Evolutionary conservation across 495 filamentous ascomycete genomes (phyloP).

Genomic region (Penicillium antarcticum): DNA sequence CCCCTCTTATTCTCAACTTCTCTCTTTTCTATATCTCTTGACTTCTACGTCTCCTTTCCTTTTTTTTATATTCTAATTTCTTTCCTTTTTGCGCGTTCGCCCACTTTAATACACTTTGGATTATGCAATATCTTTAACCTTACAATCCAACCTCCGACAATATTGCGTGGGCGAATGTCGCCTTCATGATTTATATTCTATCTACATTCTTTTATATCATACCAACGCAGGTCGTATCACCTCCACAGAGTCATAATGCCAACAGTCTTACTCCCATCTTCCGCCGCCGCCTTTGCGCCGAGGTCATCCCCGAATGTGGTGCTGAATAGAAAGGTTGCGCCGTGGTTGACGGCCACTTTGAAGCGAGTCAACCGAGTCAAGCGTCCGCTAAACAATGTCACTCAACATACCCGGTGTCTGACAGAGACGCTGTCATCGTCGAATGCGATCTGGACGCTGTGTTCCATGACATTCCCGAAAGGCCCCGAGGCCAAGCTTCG

Average conservation of each 20-base stretch:
- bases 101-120: conserved; percentile 39
- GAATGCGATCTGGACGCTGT: conserved; percentile 93
- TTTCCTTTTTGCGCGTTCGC: conserved; percentile 47
- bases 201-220: conserved; percentile 31
- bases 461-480: conserved; percentile 90
- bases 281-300: conserved; percentile 94
- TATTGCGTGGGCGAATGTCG: conserved; percentile 46
- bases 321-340: conserved; percentile 88
- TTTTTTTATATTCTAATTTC: conserved; percentile 53
- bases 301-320: conserved; percentile 94
- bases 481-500: conserved; percentile 83
- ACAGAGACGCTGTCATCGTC: conserved; percentile 91
- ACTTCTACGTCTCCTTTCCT: conserved; percentile 45
- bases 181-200: conserved; percentile 37
- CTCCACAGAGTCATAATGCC: conserved; percentile 66
- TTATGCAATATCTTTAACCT: conserved; percentile 26
- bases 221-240: conserved; percentile 29
- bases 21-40: conserved; percentile 22
- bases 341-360: conserved; percentile 94
- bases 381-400: conserved; percentile 94
- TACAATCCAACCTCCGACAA: conserved; percentile 10
- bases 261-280: conserved; percentile 86
- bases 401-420: conserved; percentile 93
- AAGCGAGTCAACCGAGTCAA: conserved; percentile 98
- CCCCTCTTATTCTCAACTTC: conserved; percentile 17